Base-by-base conservation (phyloP, 83 land plant genomes). In the Thuja plicata region DNA sequence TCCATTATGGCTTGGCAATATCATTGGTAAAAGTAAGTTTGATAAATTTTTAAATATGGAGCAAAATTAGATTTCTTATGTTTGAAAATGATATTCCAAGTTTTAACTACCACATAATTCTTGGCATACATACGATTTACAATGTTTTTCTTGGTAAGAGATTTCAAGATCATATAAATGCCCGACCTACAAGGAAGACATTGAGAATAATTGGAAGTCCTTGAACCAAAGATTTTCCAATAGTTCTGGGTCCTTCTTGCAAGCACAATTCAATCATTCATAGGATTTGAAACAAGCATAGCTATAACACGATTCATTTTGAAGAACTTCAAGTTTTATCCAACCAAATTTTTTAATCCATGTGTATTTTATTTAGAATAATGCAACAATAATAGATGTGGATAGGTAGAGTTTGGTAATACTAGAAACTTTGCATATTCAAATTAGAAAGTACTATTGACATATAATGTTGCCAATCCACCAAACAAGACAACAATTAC, bases 181-280 rank as follows among this genome's bases (percentile, higher is more conserved):
- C 99, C 93, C 97, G 99, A 87, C 99, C 99, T 13, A 99, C 97
- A 89, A 98, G 97, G 94, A 91, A 98, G 91, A 94, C 97, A 87
- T 97, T 97, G 27, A 98, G 95, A 48, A 98, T 93, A 83, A 98
- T 92, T 0, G 99, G 99, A 85, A 98, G 96, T 7, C 99, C 99
- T 46, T 97, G 89, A 81, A 98, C 95, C 94, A 98, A 93, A 6
- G 99, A 96, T 87, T 98, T 99, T 83, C 99, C 99, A 89, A 98
- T 98, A 19, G 99, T 98, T 55, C 99, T 99, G 13, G 99, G 99
- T 37, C 99, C 99, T 30, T 99, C 99, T 99, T 98, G 82, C 66
- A 74, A 78, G 32, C 16, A 83, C n/a, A 43, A 83, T 46, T 46
- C 17, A 46, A 32, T 17, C 55, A 83, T 83, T 3, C 10, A 82